These are phyloP conservation scores for Piper betle DNA, from an alignment of 164 flowering plant species.

Conservation along the genomic window DNA sequence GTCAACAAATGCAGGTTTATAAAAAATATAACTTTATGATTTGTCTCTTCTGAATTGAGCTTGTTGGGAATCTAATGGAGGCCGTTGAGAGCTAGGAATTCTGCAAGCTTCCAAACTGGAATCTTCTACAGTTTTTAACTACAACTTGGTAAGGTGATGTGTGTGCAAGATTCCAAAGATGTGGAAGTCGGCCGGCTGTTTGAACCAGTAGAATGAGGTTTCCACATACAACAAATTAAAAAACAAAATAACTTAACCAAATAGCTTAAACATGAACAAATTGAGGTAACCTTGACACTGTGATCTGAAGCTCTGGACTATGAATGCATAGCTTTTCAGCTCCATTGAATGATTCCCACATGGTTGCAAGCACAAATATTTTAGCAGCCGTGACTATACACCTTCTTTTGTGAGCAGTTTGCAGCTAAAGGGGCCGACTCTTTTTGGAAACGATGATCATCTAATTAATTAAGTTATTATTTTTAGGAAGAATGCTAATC, in stretches of 20 bases:
- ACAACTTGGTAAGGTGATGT: not conserved
- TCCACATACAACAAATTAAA: not conserved
- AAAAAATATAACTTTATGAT: not conserved
- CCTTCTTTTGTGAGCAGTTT: not conserved
- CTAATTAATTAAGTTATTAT: too few relatives aligned
- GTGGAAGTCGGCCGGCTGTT: not conserved
- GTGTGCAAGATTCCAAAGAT: not conserved
- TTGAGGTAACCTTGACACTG: too few relatives aligned
- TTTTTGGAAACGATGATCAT: not conserved
- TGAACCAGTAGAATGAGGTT: not conserved
- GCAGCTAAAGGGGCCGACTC: too few relatives aligned
- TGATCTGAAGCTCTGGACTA: not conserved
- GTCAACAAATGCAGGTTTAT: not conserved
- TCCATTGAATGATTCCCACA: not conserved
- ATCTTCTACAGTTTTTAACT: not conserved
- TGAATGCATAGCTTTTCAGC: not conserved
- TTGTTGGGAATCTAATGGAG: too few relatives aligned
- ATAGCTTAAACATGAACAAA: not conserved
- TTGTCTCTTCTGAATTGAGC: not conserved
- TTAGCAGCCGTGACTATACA: not conserved
- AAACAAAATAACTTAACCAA: not conserved
- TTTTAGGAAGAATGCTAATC: too few relatives aligned
- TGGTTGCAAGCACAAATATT: not conserved
- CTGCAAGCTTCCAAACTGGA: not conserved
- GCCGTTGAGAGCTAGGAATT: not conserved